These are phyloP conservation scores for Protomyces inouyei DNA, from an alignment of 1,139 yeast genomes.

Conservation along the genomic window DNA sequence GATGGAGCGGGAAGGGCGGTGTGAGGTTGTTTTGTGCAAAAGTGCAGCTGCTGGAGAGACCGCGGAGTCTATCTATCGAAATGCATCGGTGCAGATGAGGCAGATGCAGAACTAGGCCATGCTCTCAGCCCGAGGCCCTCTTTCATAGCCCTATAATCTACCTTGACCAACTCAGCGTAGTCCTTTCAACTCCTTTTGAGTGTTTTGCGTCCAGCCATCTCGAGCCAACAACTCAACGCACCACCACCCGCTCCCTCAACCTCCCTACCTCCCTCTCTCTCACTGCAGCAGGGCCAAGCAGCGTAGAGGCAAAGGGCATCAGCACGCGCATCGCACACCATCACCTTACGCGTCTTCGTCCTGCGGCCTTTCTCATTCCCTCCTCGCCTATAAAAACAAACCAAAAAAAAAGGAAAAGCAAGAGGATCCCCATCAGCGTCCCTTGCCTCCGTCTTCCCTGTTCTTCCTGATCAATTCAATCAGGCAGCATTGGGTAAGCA, in stretches of 20 bases:
- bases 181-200: not conserved
- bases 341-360: no score
- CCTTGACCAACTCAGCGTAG: no score
- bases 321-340: no score
- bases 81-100: not conserved
- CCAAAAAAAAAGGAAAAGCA: not conserved
- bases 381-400: not conserved
- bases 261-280: not conserved
- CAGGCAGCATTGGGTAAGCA: conserved; percentile 2
- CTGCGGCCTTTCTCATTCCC: not conserved
- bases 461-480: not conserved
- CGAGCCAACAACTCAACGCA: not conserved
- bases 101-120: not conserved
- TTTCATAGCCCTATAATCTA: no score
- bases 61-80: conserved; percentile 5
- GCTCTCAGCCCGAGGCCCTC: no score
- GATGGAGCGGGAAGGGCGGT: not conserved
- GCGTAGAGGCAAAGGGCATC: no score
- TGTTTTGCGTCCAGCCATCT: not conserved
- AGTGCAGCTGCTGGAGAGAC: conserved; percentile 15
- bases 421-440: not conserved
- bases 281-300: not conserved
- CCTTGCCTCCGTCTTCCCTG: not conserved
- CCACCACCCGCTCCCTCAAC: not conserved
- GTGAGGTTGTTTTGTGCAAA: conserved; percentile 4